Percentiles rank a stretch among this genome's conserved stretches.
Conservation (phyloP, 129 eudicot species). For the Lonicera japonica region DNA sequence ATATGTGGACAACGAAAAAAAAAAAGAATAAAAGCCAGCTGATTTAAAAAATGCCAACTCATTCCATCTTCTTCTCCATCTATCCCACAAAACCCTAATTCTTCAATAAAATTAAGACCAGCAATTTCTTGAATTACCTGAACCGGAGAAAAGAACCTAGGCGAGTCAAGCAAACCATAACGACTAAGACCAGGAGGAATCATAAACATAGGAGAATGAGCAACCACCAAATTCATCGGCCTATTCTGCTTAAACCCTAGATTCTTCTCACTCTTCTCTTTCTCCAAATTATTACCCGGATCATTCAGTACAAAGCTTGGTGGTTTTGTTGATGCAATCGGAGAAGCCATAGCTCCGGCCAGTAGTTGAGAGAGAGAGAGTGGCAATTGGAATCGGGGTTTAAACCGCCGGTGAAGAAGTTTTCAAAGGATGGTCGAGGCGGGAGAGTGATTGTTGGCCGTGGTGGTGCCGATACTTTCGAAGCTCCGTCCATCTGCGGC, state of each 20-base stretch:
- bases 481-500: slow-evolving; percentile 37
- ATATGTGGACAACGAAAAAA: too few relatives aligned
- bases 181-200: slow-evolving; percentile 62
- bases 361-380: slow-evolving; percentile 92
- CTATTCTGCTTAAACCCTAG: slow-evolving; percentile 65
- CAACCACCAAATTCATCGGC: slow-evolving; percentile 69
- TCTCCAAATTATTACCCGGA: not conserved
- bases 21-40: too few relatives aligned
- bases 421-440: slow-evolving; percentile 56
- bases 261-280: slow-evolving; percentile 17
- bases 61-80: too few relatives aligned
- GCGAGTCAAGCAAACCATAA: slow-evolving; percentile 61
- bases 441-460: slow-evolving; percentile 71
- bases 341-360: slow-evolving; percentile 91
- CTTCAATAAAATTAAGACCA: too few relatives aligned
- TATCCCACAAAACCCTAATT: too few relatives aligned
- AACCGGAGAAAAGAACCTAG: slow-evolving; percentile 78
- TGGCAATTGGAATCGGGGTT: slow-evolving; percentile 44
- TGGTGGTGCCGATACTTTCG: slow-evolving; percentile 18
- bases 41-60: too few relatives aligned
- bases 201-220: slow-evolving; percentile 46
- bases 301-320: not conserved
- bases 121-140: slow-evolving; percentile 35
- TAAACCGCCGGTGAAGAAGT: slow-evolving; percentile 53
- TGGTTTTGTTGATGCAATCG: slow-evolving; percentile 15